Evolutionary conservation across 148 eudicot genomes (phyloP).

Genomic region (Vaccinium myrtillus): DNA sequence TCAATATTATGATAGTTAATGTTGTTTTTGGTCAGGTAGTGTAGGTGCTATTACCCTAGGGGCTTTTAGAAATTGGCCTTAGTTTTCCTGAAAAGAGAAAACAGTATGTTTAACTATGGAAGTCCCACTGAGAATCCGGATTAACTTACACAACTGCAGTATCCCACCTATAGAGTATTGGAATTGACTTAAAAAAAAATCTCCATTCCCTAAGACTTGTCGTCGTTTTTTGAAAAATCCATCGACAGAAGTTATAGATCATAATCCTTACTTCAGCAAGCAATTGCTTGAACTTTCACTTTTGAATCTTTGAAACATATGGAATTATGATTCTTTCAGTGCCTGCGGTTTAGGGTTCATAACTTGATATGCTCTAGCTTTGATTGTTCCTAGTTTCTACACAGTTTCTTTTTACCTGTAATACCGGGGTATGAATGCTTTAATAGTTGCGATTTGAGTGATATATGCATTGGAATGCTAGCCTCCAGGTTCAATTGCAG

Average conservation of each 20-base stretch:
- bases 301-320: neutral
- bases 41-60: neutral
- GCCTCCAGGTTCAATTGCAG: neutral
- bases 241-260: neutral
- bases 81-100: too few species aligned
- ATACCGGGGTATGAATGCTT: constrained; percentile 3
- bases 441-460: neutral
- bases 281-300: neutral
- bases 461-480: neutral
- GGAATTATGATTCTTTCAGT: neutral
- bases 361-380: neutral
- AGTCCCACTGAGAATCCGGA: neutral
- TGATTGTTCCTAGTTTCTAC: neutral
- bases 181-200: neutral
- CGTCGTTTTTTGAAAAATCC: neutral
- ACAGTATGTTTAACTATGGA: neutral
- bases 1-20: neutral
- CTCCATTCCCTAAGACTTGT: neutral
- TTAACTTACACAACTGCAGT: neutral
- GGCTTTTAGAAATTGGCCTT: neutral
- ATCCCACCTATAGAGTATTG: neutral
- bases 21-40: neutral
- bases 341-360: neutral
- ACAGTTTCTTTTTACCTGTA: neutral
- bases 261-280: constrained; percentile 7